Base-by-base conservation (phyloP, 345 rosid species). In the Dovyalis caffra region DNA sequence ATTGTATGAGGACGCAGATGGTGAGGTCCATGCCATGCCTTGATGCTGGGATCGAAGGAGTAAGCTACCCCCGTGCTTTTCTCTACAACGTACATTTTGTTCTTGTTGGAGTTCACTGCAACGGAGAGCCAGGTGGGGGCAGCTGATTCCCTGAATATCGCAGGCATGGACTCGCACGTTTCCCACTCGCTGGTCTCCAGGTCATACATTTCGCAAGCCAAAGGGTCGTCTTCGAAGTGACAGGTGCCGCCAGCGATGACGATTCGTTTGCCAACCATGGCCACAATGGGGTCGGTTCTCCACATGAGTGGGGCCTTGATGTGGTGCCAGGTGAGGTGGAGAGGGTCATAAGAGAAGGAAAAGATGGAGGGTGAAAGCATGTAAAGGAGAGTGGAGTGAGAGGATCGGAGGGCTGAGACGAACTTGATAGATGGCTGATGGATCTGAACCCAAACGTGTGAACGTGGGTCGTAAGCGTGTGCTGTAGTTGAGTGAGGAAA, bases 401-500 rank as follows among this genome's bases (percentile, higher is more conserved):
- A 86, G 21, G 97, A 90, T 23, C 90, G 85, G 79, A 85, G 82
- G 53, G 49, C 34, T 1, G 90, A 82, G 33, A 72, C 66, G 81
- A 63, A 65, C 34, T 58, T 15, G 45, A 78, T 53, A 4, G 85
- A 73, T 21, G 79, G 81, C 0, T 47, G 26, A 37, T 62, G 81
- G 26, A 94, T 63, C 34, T 83, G 76, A 66, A 90, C 68, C 97
- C 97, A 91, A 9, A 78, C n/a, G 18, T 74, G n/a, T 5, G 91
- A 88, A 16, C 90, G 89, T 0, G 98, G 97, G 74, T 94, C 98
- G 81, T 83, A 94, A 4, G 91, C 97, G 79, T 72, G 78, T 10
- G 88, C 16, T 47, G 84, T 2, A 28, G 64, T 61, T 34, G 73
- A 38, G 84, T 80, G 73, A 5, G 92, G 90, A 0, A 89, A 58